Conservation (phyloP, 164 flowering plant genomes). For the Macadamia integrifolia region DNA sequence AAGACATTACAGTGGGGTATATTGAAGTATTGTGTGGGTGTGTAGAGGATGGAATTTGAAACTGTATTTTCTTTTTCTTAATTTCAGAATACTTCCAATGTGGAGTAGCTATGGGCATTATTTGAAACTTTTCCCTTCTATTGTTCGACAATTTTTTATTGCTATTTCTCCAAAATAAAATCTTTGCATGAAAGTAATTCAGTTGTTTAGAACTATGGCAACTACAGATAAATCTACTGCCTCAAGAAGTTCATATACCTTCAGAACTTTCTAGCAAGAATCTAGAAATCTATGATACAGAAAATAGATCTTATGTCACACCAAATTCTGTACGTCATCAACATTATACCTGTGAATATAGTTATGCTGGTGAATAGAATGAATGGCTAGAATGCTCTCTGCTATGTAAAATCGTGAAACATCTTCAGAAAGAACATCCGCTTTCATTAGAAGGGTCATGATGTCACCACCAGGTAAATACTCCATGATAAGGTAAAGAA, state of each 20-base stretch:
- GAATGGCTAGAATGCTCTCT: constrained; percentile 82
- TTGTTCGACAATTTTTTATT: not conserved
- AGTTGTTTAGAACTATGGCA: no score
- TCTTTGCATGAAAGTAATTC: not conserved
- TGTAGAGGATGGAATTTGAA: no score
- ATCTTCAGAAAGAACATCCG: constrained; percentile 75
- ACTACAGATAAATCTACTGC: not conserved
- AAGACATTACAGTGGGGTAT: no score
- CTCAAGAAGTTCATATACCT: no score
- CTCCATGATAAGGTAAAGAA: constrained; percentile 90
- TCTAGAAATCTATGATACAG: not conserved
- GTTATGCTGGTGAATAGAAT: constrained; percentile 78
- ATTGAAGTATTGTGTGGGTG: no score
- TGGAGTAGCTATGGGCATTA: not conserved
- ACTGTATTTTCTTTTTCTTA: no score
- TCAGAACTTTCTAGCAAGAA: not conserved
- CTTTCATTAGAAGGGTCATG: constrained; percentile 86
- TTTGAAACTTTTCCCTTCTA: not conserved
- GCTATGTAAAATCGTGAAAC: constrained; percentile 86
- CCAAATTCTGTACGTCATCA: not conserved
- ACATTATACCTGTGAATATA: constrained; percentile 71
- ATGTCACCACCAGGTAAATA: constrained; percentile 97
- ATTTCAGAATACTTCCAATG: not conserved
- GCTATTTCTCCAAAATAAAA: not conserved
- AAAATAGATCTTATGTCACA: not conserved